phyloP scores from a whole-genome alignment of 108 stramenopile species.

The Cyclotella baltica region DNA sequence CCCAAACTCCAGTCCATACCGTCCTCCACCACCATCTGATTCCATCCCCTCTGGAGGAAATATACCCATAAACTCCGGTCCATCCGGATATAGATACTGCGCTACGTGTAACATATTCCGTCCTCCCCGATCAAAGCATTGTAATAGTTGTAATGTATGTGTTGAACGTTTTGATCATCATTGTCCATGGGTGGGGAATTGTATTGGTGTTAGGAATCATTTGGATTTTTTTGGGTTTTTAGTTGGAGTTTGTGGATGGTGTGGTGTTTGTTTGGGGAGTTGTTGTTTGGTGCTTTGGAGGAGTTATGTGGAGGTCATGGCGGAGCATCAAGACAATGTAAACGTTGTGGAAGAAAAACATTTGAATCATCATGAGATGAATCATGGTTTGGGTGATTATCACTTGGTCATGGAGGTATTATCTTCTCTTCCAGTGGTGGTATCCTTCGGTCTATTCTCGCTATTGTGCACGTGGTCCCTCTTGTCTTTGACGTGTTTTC shows the following conservation, averaged over 20 bases:
- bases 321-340: constrained; percentile 28
- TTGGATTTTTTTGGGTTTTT: constrained; percentile 86
- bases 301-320: constrained; percentile 57
- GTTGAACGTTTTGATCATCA: constrained; percentile 94
- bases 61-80: constrained; percentile 68
- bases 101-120: constrained; percentile 88
- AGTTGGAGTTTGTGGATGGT: constrained; percentile 56
- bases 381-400: constrained; percentile 8
- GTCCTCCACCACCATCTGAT: constrained; percentile 64
- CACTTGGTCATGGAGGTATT: constrained; percentile 54
- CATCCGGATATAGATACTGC: constrained; percentile 88
- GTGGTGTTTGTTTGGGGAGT: no score
- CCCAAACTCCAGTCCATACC: constrained; percentile 68
- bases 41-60: constrained; percentile 47
- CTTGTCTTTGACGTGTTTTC: constrained; percentile 70
- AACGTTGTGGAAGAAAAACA: background rate
- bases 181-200: constrained; percentile 93
- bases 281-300: constrained; percentile 58
- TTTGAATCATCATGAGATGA: constrained; percentile 4
- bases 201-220: constrained; percentile 96
- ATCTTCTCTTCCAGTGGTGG: constrained; percentile 58
- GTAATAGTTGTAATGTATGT: constrained; percentile 94
- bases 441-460: constrained; percentile 66
- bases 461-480: constrained; percentile 86
- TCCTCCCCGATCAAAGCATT: constrained; percentile 94